These are phyloP conservation scores for Beauveria sp. DNA, from an alignment of 2,329 filamentous ascomycete species.

Conservation along the genomic window DNA sequence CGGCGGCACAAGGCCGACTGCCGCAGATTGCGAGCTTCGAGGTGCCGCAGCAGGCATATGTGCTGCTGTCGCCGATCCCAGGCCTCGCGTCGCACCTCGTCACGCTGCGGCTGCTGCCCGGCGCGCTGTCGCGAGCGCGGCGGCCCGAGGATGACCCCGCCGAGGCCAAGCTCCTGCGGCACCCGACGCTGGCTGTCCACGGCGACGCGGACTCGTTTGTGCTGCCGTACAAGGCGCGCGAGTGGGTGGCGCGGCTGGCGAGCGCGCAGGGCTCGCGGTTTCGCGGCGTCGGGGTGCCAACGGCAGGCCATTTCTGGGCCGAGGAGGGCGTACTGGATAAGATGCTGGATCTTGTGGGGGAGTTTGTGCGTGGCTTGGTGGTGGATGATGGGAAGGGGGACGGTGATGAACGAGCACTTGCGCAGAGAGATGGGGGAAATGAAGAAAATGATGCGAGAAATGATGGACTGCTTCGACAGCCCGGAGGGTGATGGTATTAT, in stretches of 20 bases:
- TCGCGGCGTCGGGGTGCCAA: slow-evolving; percentile 36
- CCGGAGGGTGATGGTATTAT: no score
- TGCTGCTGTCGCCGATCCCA: slow-evolving; percentile 62
- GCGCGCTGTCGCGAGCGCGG: slow-evolving; percentile 15
- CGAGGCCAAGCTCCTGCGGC: slow-evolving; percentile 48
- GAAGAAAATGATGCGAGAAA: no score
- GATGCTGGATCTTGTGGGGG: slow-evolving; percentile 23
- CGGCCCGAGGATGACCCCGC: slow-evolving; percentile 22
- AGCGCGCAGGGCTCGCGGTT: slow-evolving; percentile 37
- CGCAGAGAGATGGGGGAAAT: not conserved
- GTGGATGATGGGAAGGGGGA: not conserved
- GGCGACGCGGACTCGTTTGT: slow-evolving; percentile 72
- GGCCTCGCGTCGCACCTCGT: slow-evolving; percentile 53
- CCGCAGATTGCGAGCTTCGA: slow-evolving; percentile 26
- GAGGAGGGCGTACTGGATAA: slow-evolving; percentile 40
- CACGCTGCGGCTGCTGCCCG: slow-evolving; percentile 49
- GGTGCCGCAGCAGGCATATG: slow-evolving; percentile 40
- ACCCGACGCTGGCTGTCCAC: slow-evolving; percentile 62
- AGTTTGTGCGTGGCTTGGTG: slow-evolving; percentile 17
- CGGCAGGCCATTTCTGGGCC: slow-evolving; percentile 57
- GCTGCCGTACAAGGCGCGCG: slow-evolving; percentile 52
- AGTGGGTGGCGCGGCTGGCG: slow-evolving; percentile 55
- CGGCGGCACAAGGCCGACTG: slow-evolving; percentile 19
- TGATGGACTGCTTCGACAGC: no score
- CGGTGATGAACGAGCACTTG: no score